A percentile compares a stretch with the other conserved stretches of the same genome.
Evolutionary conservation across 2,329 filamentous ascomycete species (phyloP).

Genomic region (Aspergillus tanneri): DNA sequence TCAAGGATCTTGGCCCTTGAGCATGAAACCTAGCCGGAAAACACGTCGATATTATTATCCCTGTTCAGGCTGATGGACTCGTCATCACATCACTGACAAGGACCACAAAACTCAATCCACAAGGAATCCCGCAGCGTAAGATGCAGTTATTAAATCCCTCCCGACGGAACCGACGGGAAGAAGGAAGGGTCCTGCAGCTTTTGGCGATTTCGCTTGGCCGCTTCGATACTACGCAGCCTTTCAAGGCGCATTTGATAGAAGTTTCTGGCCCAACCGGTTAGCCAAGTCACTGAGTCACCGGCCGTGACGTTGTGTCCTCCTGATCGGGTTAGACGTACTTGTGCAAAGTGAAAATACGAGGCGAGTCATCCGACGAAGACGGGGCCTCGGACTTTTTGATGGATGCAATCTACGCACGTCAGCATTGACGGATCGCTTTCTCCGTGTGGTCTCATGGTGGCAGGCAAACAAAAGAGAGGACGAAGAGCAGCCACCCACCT

Average conservation of each 20-base stretch:
- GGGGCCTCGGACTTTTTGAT: conserved; percentile 47
- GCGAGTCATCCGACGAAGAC: conserved; percentile 60
- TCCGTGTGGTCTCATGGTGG: no score
- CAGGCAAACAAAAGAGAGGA: conserved; percentile 6
- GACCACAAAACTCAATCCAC: no score
- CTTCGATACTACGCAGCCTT: conserved; percentile 73
- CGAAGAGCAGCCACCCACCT: conserved; percentile 40
- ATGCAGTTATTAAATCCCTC: conserved; percentile 34
- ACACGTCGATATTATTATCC: no score
- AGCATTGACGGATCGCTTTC: no score
- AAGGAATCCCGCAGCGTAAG: no score
- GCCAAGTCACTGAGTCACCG: not conserved
- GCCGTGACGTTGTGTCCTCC: not conserved
- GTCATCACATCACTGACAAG: no score
- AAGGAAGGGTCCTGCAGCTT: conserved; percentile 72
- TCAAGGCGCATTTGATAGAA: conserved; percentile 86
- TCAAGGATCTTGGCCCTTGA: no score
- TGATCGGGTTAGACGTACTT: conserved; percentile 53
- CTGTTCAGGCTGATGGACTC: no score
- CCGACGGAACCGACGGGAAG: conserved; percentile 82
- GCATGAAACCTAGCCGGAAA: no score
- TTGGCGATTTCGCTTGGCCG: conserved; percentile 77
- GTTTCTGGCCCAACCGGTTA: conserved; percentile 50
- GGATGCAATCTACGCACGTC: conserved; percentile 35
- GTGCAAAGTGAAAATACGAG: conserved; percentile 79